phyloP scores from a whole-genome alignment of 345 rosid genomes.

The Populus davidiana region DNA sequence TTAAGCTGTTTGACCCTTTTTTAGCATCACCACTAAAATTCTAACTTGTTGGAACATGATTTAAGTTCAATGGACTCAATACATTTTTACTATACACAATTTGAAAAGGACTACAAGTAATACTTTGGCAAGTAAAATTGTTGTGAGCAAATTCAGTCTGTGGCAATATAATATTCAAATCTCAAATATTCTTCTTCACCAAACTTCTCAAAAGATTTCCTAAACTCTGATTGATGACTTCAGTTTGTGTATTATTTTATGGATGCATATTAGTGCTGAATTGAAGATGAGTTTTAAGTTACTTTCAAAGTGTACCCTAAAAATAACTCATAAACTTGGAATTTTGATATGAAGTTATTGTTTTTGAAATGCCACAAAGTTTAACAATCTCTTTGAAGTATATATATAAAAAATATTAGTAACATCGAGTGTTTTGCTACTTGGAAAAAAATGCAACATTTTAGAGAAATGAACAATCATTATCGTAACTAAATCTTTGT shows the following conservation, averaged over 20 bases:
- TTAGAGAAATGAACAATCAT: neutral
- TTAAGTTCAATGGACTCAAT: neutral
- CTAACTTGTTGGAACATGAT: neutral
- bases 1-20: neutral
- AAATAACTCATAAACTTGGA: neutral
- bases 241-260: neutral
- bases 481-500: neutral
- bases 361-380: neutral
- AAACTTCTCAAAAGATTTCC: neutral
- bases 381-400: slow-evolving; percentile 1
- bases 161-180: neutral
- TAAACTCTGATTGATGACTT: neutral
- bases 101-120: no score
- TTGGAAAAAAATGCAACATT: neutral
- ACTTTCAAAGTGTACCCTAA: neutral
- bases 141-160: slow-evolving; percentile 1
- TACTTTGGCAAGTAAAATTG: neutral
- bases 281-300: neutral
- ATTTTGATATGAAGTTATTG: neutral
- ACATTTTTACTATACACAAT: neutral
- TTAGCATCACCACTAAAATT: neutral
- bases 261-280: neutral
- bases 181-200: neutral
- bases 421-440: neutral
- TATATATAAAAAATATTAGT: neutral